Base-by-base conservation (phyloP, 1,284 basidiomycete genomes). In the Ganoderma meredithae region DNA sequence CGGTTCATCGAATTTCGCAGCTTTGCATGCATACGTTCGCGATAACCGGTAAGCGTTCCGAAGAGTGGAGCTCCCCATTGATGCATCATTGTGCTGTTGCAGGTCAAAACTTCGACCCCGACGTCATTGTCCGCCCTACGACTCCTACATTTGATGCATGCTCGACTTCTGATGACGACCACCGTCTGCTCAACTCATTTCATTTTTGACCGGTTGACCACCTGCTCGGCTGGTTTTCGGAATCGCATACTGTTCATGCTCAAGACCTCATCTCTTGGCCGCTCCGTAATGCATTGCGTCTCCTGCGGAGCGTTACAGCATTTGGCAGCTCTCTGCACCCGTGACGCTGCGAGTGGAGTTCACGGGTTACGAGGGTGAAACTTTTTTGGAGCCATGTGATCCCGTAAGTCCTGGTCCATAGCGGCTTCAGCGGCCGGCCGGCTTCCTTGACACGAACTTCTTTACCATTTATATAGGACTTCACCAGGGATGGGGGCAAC, bases 341-440 rank as follows among this genome's bases (percentile, higher is more conserved):
- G 58, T 60, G 39, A 60, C 22, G 55, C 53, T 43, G 15, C 33
- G 59, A 49, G 70, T 69, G 68, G 68, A 69, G 70, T 56, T 43
- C 70, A 69, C 68, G 69, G 52, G 68, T 69, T 56, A 49, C 63
- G 67, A 63, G 15, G 63, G 43, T 64, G 67, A 72, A 67, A 62
- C 65, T 65, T 52, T 27, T 41, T 60, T 59, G 36, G 41, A 49
- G 43, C 61, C 71, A 60, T 69, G 71, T 72, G 71, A 72, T 67
- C 69, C 65, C 64, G 10, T 43, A 49, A 55, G 59, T 44, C 17
- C 36, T 44, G 58, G 61, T 31, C 55, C 56, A 40, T n/a, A n/a
- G 39, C 39, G 36, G 62, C 62, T 27, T 43, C 17, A 12, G 33
- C 47, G 10, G 39, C 36, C 9, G 27, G 31, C n/a, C 55, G 31